Percentiles rank a stretch among this genome's conserved stretches.
Evolutionary conservation across 129 eudicot genomes (phyloP).

Genomic region (sunflower (Helianthus annuus)): DNA sequence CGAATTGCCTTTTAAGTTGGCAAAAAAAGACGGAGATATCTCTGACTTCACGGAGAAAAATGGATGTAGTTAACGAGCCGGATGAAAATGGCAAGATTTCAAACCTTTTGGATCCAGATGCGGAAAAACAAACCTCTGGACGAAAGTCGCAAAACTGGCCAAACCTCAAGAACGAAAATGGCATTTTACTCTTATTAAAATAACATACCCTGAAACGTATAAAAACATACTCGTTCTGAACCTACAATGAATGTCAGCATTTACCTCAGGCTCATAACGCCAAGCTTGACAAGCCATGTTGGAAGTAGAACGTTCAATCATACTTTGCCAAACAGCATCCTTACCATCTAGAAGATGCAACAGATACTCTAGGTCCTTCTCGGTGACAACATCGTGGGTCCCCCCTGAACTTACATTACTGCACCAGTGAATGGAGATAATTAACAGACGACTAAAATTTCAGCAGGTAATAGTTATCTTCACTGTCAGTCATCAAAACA

Average conservation of each 20-base stretch:
- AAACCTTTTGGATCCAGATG: not conserved
- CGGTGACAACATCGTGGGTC: conserved; percentile 50
- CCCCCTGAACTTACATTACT: conserved; percentile 44
- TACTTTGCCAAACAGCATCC: conserved; percentile 77
- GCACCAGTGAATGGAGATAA: conserved; percentile 39
- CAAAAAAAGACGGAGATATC: too few species aligned
- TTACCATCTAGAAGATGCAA: conserved; percentile 74
- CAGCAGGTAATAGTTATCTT: conserved; percentile 4
- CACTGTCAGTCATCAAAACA: not conserved
- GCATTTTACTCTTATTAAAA: not conserved
- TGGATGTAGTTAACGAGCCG: too few species aligned
- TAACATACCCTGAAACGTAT: not conserved
- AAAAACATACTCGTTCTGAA: not conserved
- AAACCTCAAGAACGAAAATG: too few species aligned
- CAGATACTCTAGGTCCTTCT: conserved; percentile 75
- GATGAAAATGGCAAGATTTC: too few species aligned
- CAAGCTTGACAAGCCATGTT: conserved; percentile 94
- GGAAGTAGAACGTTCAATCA: conserved; percentile 88
- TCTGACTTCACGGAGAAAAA: too few species aligned
- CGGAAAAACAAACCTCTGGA: too few species aligned
- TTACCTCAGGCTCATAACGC: conserved; percentile 98
- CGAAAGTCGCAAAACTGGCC: not conserved
- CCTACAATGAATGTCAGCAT: not conserved
- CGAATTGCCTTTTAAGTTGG: too few species aligned
- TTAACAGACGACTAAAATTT: not conserved